Evolutionary conservation across 129 eudicot genomes (phyloP).

Genomic region (Ambrosia artemisiifolia): DNA sequence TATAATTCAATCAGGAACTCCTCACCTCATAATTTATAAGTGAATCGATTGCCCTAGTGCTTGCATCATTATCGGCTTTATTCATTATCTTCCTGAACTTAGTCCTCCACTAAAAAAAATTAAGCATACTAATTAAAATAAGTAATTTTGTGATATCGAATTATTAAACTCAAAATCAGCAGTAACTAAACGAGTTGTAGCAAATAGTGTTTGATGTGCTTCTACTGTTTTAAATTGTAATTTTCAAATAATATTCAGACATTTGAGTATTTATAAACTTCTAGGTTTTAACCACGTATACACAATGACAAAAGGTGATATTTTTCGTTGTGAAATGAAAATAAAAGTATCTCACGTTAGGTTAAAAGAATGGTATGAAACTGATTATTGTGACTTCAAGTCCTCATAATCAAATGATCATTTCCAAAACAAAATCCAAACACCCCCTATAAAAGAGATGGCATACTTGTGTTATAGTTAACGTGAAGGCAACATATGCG

Average conservation of each 20-base stretch:
- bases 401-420: neutral
- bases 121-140: neutral
- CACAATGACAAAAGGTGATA: neutral
- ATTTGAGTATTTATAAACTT: neutral
- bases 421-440: neutral
- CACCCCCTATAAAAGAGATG: neutral
- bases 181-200: neutral
- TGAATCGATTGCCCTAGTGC: constrained; percentile 96
- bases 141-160: neutral
- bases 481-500: constrained; percentile 76
- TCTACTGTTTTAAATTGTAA: neutral
- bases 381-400: neutral
- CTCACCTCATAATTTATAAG: constrained; percentile 90
- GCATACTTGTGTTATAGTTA: constrained; percentile 81
- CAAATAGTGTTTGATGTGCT: neutral
- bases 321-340: neutral
- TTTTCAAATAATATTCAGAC: neutral
- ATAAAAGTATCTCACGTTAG: neutral
- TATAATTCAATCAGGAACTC: constrained; percentile 1
- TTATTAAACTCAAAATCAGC: neutral
- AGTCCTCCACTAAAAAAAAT: constrained; percentile 84
- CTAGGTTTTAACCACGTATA: neutral
- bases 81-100: constrained; percentile 97
- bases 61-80: constrained; percentile 99
- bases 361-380: neutral